Evolutionary conservation across 1,139 yeast genomes (phyloP).

Genomic region (Meyerozyma carpophila): DNA sequence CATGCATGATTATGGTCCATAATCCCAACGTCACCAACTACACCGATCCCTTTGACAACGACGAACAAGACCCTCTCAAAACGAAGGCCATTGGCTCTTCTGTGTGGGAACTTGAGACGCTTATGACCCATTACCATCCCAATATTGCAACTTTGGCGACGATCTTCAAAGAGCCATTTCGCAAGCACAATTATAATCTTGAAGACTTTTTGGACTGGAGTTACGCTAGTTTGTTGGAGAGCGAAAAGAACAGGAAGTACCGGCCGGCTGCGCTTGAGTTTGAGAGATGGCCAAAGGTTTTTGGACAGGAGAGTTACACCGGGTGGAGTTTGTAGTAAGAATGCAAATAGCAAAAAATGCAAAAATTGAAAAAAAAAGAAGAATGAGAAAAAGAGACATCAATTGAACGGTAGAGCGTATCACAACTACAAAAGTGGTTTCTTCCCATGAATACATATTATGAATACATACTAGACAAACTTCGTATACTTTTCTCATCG

Average conservation of each 20-base stretch:
- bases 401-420: no score
- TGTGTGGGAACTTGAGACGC: conserved; percentile 83
- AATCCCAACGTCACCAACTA: conserved; percentile 34
- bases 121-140: conserved; percentile 90
- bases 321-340: conserved; percentile 11
- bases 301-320: neutral
- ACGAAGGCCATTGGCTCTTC: conserved; percentile 83
- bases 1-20: conserved; percentile 88
- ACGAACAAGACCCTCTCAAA: conserved; percentile 66
- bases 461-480: no score
- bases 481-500: no score
- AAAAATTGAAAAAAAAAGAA: neutral
- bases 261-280: conserved; percentile 78
- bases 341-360: neutral
- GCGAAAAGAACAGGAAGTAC: conserved; percentile 67
- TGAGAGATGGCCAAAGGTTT: conserved; percentile 40
- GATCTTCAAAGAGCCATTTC: conserved; percentile 84
- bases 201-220: conserved; percentile 96
- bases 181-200: conserved; percentile 78
- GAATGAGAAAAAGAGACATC: neutral
- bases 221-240: conserved; percentile 65
- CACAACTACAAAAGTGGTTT: no score
- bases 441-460: no score
- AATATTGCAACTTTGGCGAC: conserved; percentile 89
- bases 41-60: conserved; percentile 61